Evolutionary conservation across 495 filamentous ascomycete genomes (phyloP).

Genomic region (Cudoniella acicularis): DNA sequence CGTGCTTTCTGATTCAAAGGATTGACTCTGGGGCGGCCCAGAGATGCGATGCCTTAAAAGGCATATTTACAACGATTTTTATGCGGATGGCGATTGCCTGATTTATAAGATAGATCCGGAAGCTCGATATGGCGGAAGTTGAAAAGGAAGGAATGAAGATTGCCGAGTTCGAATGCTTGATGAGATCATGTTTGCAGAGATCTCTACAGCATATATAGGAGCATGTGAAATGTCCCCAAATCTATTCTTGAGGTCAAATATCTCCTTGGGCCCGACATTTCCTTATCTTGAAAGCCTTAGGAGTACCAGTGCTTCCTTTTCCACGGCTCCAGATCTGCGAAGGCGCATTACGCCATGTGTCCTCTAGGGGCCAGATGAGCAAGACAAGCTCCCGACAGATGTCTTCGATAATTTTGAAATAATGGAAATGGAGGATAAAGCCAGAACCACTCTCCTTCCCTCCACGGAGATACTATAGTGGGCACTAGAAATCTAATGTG

Average conservation of each 20-base stretch:
- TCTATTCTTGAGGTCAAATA: constrained; percentile 1
- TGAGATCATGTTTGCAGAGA: background rate
- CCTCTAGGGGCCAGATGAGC: background rate
- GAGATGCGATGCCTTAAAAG: constrained; percentile 43
- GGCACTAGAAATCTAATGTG: background rate
- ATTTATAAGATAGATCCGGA: constrained; percentile 1
- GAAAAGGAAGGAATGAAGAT: background rate
- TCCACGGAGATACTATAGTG: background rate
- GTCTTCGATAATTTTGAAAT: background rate
- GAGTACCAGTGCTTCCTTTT: constrained; percentile 1
- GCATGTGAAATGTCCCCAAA: background rate
- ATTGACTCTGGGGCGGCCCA: constrained; percentile 62
- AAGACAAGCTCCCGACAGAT: background rate
- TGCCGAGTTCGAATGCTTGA: background rate
- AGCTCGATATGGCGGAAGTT: background rate
- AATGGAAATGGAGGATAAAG: background rate
- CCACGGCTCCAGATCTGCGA: constrained; percentile 7
- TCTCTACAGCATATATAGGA: background rate
- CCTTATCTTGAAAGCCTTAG: constrained; percentile 6
- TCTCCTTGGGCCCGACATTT: constrained; percentile 9
- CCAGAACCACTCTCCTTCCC: background rate
- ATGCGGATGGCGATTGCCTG: background rate
- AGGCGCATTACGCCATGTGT: background rate
- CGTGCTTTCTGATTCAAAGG: constrained; percentile 75
- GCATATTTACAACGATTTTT: constrained; percentile 27